Evolutionary conservation across 306 rosid species (phyloP).

Genomic region (Crataegus laevigata): DNA sequence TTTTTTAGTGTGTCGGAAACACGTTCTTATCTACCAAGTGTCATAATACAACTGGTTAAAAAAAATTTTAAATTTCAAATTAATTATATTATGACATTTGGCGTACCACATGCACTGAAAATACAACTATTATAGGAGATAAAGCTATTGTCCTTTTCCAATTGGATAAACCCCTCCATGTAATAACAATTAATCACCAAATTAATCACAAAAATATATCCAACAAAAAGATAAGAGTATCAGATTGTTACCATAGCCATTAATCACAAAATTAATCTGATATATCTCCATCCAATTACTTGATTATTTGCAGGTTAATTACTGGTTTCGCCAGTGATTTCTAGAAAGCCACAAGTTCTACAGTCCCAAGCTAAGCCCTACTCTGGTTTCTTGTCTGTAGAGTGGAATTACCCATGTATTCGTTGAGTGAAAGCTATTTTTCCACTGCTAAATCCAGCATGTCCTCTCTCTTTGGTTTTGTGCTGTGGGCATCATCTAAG

Average conservation of each 20-base stretch:
- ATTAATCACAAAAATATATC: background rate
- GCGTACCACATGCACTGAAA: too few species aligned
- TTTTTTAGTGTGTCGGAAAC: too few species aligned
- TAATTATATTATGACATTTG: too few species aligned
- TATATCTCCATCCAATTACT: background rate
- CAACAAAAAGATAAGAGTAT: background rate
- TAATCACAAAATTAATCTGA: background rate
- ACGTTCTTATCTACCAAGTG: too few species aligned
- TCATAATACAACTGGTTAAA: too few species aligned
- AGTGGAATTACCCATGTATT: background rate
- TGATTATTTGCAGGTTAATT: background rate
- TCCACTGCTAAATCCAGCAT: constrained; percentile 7
- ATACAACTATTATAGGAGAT: background rate
- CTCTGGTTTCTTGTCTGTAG: background rate
- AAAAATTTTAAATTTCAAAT: too few species aligned
- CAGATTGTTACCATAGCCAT: background rate
- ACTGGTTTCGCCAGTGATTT: background rate
- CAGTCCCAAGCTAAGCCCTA: background rate
- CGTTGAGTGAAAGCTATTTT: background rate
- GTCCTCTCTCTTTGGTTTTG: constrained; percentile 11
- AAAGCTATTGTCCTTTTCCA: background rate
- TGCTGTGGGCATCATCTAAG: constrained; percentile 19
- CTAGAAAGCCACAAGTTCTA: background rate
- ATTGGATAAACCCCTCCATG: background rate
- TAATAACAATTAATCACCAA: background rate